Conservation (phyloP, 768 basidiomycete genomes). For the Pleurotus cornucopiae region DNA sequence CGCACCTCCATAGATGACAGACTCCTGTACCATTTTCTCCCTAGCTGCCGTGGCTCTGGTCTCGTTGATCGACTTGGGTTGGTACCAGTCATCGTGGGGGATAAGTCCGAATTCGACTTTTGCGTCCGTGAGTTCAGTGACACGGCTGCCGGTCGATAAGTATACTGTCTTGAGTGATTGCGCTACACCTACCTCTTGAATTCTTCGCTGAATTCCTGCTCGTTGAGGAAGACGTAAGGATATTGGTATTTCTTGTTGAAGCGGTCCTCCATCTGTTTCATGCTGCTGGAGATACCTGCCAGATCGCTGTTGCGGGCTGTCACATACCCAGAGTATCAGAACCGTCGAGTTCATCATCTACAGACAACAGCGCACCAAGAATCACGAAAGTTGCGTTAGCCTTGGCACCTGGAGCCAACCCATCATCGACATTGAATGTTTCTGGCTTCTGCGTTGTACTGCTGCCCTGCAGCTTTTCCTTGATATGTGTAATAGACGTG, state of each 20-base stretch:
- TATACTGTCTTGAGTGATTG: slow-evolving; percentile 4
- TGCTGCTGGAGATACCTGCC: slow-evolving; percentile 54
- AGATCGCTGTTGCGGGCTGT: slow-evolving; percentile 59
- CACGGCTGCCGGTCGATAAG: slow-evolving; percentile 32
- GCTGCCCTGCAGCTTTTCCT: slow-evolving; percentile 27
- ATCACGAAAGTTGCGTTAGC: slow-evolving; percentile 84
- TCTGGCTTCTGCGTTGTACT: slow-evolving; percentile 35
- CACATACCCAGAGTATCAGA: not conserved
- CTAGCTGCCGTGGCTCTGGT: slow-evolving; percentile 57
- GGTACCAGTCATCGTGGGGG: slow-evolving; percentile 72
- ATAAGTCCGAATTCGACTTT: slow-evolving; percentile 76
- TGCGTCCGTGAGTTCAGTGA: slow-evolving; percentile 55
- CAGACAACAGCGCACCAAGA: slow-evolving; percentile 38
- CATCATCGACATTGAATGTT: slow-evolving; percentile 42
- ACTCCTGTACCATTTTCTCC: slow-evolving; percentile 63
- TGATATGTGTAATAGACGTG: slow-evolving; percentile 46
- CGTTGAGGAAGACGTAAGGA: slow-evolving; percentile 87
- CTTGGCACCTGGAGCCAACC: slow-evolving; percentile 42
- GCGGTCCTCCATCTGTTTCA: slow-evolving; percentile 79
- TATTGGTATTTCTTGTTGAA: slow-evolving; percentile 88
- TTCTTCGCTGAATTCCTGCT: slow-evolving; percentile 63
- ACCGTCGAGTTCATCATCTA: too few relatives aligned
- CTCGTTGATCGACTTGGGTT: slow-evolving; percentile 82
- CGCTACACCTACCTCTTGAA: slow-evolving; percentile 56
- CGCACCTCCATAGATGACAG: slow-evolving; percentile 65